Conservation (phyloP, 345 rosid genomes). For the Populus deltoides region DNA sequence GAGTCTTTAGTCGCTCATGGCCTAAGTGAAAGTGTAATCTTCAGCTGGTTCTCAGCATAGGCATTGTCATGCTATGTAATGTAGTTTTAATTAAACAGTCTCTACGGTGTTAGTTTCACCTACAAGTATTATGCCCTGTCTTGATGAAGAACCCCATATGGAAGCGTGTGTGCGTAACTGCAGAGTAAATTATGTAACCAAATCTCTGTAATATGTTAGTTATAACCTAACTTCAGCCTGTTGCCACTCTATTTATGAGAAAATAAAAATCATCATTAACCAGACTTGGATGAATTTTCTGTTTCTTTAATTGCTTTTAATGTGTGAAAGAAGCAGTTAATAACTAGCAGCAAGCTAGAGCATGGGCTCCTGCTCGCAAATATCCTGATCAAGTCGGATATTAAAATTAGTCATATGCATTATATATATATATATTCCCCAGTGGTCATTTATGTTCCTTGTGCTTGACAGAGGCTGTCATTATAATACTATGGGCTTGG, state of each 20-base stretch:
- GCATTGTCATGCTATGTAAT: background rate
- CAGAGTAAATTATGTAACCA: background rate
- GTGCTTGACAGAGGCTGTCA: background rate
- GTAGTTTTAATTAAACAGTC: background rate
- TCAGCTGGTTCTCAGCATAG: conserved; percentile 39
- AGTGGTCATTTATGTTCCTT: background rate
- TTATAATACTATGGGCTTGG: background rate
- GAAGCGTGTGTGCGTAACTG: background rate
- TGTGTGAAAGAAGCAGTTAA: background rate
- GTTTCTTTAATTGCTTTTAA: too few species aligned
- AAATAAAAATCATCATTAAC: background rate
- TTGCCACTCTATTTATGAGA: too few species aligned
- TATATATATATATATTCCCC: too few species aligned
- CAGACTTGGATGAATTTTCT: background rate
- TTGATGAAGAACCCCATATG: background rate
- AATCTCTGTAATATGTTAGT: too few species aligned
- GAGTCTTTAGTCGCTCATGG: conserved; percentile 14
- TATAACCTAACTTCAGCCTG: too few species aligned
- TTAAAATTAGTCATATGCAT: background rate
- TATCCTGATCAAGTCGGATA: background rate
- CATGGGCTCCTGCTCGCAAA: background rate
- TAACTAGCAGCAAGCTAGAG: background rate
- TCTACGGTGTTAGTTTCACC: background rate
- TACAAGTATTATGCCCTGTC: background rate
- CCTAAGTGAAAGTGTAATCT: conserved; percentile 23